A percentile compares a stretch with the other conserved stretches of the same genome.
These are phyloP conservation scores for Elaphomyces granulatus DNA, from an alignment of 495 filamentous ascomycete genomes.

Conservation along the genomic window DNA sequence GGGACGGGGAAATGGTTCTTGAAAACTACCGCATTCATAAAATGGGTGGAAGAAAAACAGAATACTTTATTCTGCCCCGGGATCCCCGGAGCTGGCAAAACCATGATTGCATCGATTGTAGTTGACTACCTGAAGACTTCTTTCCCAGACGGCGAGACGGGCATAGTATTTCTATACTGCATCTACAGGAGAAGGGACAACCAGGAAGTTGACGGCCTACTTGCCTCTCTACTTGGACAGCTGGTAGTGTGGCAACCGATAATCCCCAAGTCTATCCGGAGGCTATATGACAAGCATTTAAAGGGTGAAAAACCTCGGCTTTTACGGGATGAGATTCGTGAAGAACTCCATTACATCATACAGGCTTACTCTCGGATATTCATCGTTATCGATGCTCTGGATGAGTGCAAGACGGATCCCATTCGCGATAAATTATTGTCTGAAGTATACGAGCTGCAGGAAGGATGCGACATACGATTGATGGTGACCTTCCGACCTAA, in stretches of 20 bases:
- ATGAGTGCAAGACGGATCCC: slow-evolving; percentile 11
- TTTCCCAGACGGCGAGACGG: slow-evolving; percentile 4
- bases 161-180: slow-evolving; percentile 27
- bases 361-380: slow-evolving; percentile 9
- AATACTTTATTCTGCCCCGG: slow-evolving; percentile 24
- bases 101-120: slow-evolving; percentile 19
- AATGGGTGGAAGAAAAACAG: slow-evolving; percentile 15
- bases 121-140: slow-evolving; percentile 11
- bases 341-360: slow-evolving; percentile 13
- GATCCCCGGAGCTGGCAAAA: slow-evolving; percentile 28
- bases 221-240: slow-evolving; percentile 23
- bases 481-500: slow-evolving; percentile 13
- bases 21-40: slow-evolving; percentile 17
- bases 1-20: slow-evolving; percentile 33
- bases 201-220: slow-evolving; percentile 14
- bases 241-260: no score
- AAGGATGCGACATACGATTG: background rate
- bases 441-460: slow-evolving; percentile 4
- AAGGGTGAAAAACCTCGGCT: slow-evolving; percentile 9
- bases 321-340: slow-evolving; percentile 14
- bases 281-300: slow-evolving; percentile 4
- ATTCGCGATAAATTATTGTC: slow-evolving; percentile 6
- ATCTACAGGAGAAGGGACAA: slow-evolving; percentile 15
- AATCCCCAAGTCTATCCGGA: no score
- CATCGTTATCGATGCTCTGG: slow-evolving; percentile 14